phyloP scores from a whole-genome alignment of 495 filamentous ascomycete genomes.

The Trypethelium eluteriae region DNA sequence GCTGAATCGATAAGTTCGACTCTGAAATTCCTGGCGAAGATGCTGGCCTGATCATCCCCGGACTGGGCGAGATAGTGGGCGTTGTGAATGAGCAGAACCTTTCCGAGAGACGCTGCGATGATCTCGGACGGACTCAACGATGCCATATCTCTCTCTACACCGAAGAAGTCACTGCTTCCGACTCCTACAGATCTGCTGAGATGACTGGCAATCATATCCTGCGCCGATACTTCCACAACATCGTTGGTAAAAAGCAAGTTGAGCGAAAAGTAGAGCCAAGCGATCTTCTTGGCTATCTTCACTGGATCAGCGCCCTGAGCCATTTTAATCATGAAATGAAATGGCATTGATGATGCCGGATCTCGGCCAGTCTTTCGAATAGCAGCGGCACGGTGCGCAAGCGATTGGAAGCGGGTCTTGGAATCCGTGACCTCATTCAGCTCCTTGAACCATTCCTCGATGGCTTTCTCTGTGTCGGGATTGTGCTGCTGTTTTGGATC shows the following conservation, averaged over 20 bases:
- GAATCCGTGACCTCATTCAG: neutral
- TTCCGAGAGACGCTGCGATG: neutral
- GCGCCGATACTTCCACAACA: neutral
- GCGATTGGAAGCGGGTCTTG: neutral
- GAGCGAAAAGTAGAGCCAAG: neutral
- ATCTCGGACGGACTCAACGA: neutral
- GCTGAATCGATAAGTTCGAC: neutral
- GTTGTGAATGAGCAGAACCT: neutral
- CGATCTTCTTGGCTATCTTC: neutral
- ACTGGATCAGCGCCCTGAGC: neutral
- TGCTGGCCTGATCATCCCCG: neutral
- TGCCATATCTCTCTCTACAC: neutral
- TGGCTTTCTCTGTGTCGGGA: neutral
- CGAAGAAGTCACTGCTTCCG: neutral
- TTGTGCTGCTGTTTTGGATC: neutral
- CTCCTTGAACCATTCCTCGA: neutral
- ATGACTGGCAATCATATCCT: neutral
- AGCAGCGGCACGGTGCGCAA: neutral
- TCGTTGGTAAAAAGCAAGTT: neutral
- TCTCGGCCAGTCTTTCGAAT: neutral
- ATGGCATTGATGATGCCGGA: neutral
- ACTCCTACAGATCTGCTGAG: neutral
- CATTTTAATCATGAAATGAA: neutral
- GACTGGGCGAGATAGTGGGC: neutral
- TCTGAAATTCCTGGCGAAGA: neutral